Evolutionary conservation across 1,284 basidiomycete species (phyloP).

Genomic region (Cryptococcus sp.): DNA sequence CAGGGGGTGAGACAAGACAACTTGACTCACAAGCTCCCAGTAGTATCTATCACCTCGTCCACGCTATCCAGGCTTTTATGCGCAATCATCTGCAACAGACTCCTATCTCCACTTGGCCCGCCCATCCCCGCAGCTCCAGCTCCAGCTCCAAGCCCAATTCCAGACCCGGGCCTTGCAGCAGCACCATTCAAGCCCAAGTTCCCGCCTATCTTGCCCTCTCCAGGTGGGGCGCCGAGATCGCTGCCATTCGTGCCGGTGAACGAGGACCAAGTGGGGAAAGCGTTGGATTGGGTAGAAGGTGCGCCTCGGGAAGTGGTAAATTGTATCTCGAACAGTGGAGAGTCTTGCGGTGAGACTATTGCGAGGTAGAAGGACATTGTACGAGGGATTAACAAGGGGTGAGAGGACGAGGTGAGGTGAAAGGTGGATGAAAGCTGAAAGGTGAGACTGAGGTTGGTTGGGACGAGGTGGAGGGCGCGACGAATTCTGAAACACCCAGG

Average conservation of each 20-base stretch:
- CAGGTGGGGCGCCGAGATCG: conserved; percentile 13
- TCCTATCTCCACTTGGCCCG: conserved; percentile 69
- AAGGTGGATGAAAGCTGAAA: neutral
- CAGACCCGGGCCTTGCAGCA: conserved; percentile 8
- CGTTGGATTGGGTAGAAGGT: conserved; percentile 9
- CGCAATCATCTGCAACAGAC: conserved; percentile 92
- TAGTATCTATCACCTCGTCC: conserved; percentile 81
- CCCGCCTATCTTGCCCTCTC: conserved; percentile 5
- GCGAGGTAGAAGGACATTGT: conserved; percentile 48
- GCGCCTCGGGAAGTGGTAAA: conserved; percentile 30
- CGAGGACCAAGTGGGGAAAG: conserved; percentile 45
- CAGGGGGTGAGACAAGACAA: neutral
- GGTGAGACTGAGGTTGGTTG: neutral
- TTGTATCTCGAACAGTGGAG: conserved; percentile 44
- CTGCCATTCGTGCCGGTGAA: conserved; percentile 32
- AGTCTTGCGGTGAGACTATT: conserved; percentile 45
- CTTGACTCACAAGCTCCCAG: conserved; percentile 68
- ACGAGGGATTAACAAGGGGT: neutral
- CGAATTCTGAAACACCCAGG: too few relatives aligned
- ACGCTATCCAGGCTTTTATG: conserved; percentile 87
- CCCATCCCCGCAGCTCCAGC: conserved; percentile 21
- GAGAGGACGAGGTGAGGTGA: neutral
- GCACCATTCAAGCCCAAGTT: neutral
- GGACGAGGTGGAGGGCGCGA: neutral
- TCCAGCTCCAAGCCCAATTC: neutral